Percentiles rank a stretch among this genome's conserved stretches.
phyloP scores from a whole-genome alignment of 305 asterid genomes.

The Plantago lanceolata region DNA sequence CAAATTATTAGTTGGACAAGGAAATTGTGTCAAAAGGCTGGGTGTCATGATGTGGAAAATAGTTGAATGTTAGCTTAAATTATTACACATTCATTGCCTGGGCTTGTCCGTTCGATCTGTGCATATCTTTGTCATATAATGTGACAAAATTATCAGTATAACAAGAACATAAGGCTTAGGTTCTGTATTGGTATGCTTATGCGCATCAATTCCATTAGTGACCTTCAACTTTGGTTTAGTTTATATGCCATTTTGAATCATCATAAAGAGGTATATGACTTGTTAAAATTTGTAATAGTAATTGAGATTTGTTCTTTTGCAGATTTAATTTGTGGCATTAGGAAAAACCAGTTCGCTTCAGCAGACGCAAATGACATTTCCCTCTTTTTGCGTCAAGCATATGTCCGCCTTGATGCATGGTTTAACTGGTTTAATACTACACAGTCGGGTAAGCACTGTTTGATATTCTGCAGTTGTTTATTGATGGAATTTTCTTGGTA shows the following conservation, averaged over 20 bases:
- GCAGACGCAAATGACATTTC: conserved; percentile 55
- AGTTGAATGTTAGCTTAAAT: too few relatives aligned
- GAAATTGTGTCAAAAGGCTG: conserved; percentile 7
- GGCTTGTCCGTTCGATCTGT: too few relatives aligned
- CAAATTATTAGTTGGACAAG: conserved; percentile 10
- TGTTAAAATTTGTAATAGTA: conserved; percentile 20
- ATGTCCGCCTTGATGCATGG: conserved; percentile 88
- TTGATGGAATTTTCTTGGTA: conserved; percentile 3
- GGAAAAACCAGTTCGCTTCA: conserved; percentile 58
- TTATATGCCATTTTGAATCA: background rate
- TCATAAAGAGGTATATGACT: conserved; percentile 13
- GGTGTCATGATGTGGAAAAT: conserved; percentile 10
- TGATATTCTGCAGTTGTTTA: background rate
- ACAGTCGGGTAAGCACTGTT: conserved; percentile 60
- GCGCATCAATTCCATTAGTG: too few relatives aligned
- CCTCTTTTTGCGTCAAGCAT: conserved; percentile 66
- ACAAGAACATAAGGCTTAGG: too few relatives aligned
- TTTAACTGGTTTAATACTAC: conserved; percentile 89
- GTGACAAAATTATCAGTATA: too few relatives aligned
- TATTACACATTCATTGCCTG: too few relatives aligned
- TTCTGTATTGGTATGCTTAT: too few relatives aligned
- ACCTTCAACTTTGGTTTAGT: too few relatives aligned
- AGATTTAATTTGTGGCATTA: conserved; percentile 68
- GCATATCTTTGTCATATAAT: too few relatives aligned
- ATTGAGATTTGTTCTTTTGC: conserved; percentile 26